Evolutionary conservation across 306 rosid species (phyloP), one percentile per base, ranked within the genome.

Genomic region (Cicer bijugum): DNA sequence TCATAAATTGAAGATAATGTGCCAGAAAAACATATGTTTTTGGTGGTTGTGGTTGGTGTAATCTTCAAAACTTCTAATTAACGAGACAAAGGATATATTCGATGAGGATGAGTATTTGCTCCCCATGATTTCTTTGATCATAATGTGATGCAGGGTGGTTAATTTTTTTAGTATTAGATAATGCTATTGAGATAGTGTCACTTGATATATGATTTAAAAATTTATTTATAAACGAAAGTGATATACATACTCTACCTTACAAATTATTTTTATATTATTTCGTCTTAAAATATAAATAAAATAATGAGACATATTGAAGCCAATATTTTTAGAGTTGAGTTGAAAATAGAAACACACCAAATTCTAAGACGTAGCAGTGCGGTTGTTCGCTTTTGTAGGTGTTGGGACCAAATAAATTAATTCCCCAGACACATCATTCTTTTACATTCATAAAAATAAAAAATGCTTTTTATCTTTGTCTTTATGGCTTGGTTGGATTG

Each of bases 1-100:
- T 65, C 79, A 77, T 76, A 20, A 70, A 76, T 81, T 52, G 80
- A 72, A 23, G 76, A 16, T n/a, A n/a, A 44, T 66, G 72, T 65
- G 39, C 33, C 51, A 48, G 66, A 71, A 72, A 37, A 56, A 67
- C 47, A 72, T 69, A 37, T 77, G 44, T 52, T 52, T 56, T 65
- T 61, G 84, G 77, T 90, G 38, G 89, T 84, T 82, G 85, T 64
- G 79, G 88, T 91, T 77, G 89, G 81, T 82, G 75, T 37, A 51
- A 65, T 81, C 60, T 42, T 56, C 81, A 35, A 72, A 50, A 72
- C 68, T 76, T 76, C 47, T 50, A 28, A 28, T 4, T 12, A 69
- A 83, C 42, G 9, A 33, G 33, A 62, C 20, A 0, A 9, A n/a
- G 61, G 83, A 74, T 39, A 53, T 74, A 47, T 28, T 70, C 19